Conservation (phyloP, 768 basidiomycete genomes). For the Trametes maxima region DNA sequence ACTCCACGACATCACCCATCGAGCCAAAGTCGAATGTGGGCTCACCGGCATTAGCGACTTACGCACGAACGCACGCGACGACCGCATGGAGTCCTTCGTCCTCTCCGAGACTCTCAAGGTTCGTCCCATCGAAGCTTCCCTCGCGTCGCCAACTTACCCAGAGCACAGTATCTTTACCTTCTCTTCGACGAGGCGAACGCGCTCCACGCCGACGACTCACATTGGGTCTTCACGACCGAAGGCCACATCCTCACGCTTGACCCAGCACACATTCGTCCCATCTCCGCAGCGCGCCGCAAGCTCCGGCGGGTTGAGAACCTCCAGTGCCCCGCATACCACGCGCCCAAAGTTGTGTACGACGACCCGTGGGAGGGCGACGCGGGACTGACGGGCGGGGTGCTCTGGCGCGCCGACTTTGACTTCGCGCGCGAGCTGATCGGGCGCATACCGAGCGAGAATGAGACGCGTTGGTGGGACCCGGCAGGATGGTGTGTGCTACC, state of each 20-base stretch:
- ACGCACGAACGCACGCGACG: slow-evolving; percentile 74
- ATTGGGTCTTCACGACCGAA: slow-evolving; percentile 94
- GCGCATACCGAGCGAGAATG: slow-evolving; percentile 48
- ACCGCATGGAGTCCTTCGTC: slow-evolving; percentile 98
- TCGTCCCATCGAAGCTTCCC: slow-evolving; percentile 14
- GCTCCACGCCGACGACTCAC: slow-evolving; percentile 74
- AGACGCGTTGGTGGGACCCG: slow-evolving; percentile 61
- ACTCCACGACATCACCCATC: slow-evolving; percentile 68
- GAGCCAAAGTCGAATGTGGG: slow-evolving; percentile 86
- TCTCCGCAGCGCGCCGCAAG: slow-evolving; percentile 60
- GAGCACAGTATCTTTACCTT: slow-evolving; percentile 81
- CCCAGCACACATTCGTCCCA: slow-evolving; percentile 51
- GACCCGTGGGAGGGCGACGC: slow-evolving; percentile 32
- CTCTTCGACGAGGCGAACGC: slow-evolving; percentile 87
- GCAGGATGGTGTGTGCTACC: slow-evolving; percentile 80
- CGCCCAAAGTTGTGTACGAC: slow-evolving; percentile 42
- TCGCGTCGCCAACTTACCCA: background rate
- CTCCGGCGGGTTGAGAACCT: slow-evolving; percentile 64
- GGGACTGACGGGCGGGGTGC: slow-evolving; percentile 70
- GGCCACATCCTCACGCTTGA: slow-evolving; percentile 84
- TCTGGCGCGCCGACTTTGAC: slow-evolving; percentile 73
- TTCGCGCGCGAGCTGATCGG: slow-evolving; percentile 77
- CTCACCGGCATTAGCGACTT: slow-evolving; percentile 82
- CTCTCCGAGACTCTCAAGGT: slow-evolving; percentile 93
- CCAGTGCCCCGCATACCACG: slow-evolving; percentile 73